A percentile compares a stretch with the other conserved stretches of the same genome.
Conservation (phyloP, 495 filamentous ascomycete genomes). For the Lineolata rhizophorae region DNA sequence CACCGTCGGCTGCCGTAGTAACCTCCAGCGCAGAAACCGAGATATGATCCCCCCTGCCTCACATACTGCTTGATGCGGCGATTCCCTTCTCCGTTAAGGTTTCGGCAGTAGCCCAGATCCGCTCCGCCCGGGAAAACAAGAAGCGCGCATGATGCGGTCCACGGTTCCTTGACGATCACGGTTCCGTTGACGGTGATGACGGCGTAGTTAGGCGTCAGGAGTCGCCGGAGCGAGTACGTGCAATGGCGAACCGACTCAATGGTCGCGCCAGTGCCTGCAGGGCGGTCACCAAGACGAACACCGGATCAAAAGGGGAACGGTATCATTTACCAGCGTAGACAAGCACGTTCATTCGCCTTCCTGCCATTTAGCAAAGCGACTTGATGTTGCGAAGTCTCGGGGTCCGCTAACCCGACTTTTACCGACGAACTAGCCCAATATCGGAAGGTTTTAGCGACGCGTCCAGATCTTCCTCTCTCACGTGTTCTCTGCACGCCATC, state of each 20-base stretch:
- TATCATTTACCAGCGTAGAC: constrained; percentile 52
- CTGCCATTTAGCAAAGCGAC: constrained; percentile 29
- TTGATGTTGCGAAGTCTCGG: too few relatives aligned
- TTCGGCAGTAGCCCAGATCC: constrained; percentile 76
- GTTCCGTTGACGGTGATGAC: constrained; percentile 65
- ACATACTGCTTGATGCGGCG: constrained; percentile 65
- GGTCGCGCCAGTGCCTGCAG: constrained; percentile 59
- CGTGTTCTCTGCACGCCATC: too few relatives aligned
- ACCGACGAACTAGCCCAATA: too few relatives aligned
- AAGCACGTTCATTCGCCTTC: constrained; percentile 58
- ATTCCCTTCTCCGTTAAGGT: constrained; percentile 76
- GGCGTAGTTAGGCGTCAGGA: constrained; percentile 85
- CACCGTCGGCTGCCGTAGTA: constrained; percentile 69
- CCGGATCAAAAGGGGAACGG: neutral
- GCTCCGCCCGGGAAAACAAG: constrained; percentile 91
- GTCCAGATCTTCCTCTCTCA: too few relatives aligned
- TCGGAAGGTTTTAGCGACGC: too few relatives aligned
- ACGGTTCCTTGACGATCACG: constrained; percentile 75
- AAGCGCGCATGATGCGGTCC: constrained; percentile 67
- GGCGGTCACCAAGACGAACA: constrained; percentile 4
- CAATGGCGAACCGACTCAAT: constrained; percentile 76
- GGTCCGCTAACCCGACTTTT: too few relatives aligned
- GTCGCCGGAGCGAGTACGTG: constrained; percentile 65
- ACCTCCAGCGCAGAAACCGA: constrained; percentile 86
- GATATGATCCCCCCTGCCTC: constrained; percentile 59